These are phyloP conservation scores for Lactuca saligna DNA, from an alignment of 129 eudicot species.

Conservation along the genomic window DNA sequence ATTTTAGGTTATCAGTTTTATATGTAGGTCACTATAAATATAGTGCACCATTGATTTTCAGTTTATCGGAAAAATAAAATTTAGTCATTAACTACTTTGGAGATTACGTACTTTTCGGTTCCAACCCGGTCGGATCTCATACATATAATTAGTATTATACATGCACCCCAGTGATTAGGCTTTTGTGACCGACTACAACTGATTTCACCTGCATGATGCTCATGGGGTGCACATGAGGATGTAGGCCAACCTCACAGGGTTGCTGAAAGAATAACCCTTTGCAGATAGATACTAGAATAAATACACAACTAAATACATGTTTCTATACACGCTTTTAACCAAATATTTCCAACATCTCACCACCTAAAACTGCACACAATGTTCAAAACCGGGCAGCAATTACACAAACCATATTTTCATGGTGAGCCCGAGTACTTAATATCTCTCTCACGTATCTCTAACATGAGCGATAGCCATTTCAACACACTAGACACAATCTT, in stretches of 20 bases:
- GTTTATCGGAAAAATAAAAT: too few relatives aligned
- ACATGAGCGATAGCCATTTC: conserved; percentile 45
- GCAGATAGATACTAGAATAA: not conserved
- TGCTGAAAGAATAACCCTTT: not conserved
- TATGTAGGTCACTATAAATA: too few relatives aligned
- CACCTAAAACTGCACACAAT: conserved; percentile 39
- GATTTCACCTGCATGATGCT: too few relatives aligned
- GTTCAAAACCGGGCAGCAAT: conserved; percentile 32
- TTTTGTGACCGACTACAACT: too few relatives aligned
- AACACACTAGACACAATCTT: conserved; percentile 50
- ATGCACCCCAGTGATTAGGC: too few relatives aligned
- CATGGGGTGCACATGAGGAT: too few relatives aligned
- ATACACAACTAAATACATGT: conserved; percentile 9
- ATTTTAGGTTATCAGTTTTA: too few relatives aligned
- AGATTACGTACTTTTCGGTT: too few relatives aligned
- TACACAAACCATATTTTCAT: conserved; percentile 18
- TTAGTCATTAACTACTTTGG: too few relatives aligned
- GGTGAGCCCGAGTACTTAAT: conserved; percentile 19
- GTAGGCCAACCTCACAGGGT: not conserved
- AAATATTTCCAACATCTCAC: conserved; percentile 16
- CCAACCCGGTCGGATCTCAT: too few relatives aligned
- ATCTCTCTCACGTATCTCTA: conserved; percentile 37
- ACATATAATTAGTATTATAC: too few relatives aligned
- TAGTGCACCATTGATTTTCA: too few relatives aligned
- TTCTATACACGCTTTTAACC: conserved; percentile 21